Evolutionary conservation across 176 grass and related monocot species (phyloP).

Genomic region (Zoysia japonica): DNA sequence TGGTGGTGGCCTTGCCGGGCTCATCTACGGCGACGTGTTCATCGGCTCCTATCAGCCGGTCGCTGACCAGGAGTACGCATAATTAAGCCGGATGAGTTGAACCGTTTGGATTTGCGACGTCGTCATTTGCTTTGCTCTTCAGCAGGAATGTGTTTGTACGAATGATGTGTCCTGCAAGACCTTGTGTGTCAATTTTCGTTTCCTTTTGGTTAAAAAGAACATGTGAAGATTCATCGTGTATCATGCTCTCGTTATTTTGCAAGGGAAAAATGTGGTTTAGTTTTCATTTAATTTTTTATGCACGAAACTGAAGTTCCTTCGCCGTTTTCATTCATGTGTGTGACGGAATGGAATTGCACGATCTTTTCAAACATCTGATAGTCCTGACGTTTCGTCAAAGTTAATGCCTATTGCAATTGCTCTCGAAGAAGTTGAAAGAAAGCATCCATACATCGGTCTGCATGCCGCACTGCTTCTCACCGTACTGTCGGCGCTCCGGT

Average conservation of each 20-base stretch:
- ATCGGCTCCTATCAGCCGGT: conserved; percentile 70
- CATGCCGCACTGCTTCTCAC: too few relatives aligned
- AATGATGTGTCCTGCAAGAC: background rate
- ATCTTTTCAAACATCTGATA: too few relatives aligned
- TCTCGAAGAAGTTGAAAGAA: too few relatives aligned
- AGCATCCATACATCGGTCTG: too few relatives aligned
- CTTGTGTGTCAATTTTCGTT: conserved; percentile 17
- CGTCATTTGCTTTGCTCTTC: conserved; percentile 34
- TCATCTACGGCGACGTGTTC: conserved; percentile 87
- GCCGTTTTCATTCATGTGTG: too few relatives aligned
- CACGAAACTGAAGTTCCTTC: too few relatives aligned
- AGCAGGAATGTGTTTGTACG: conserved; percentile 6
- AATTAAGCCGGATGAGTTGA: background rate
- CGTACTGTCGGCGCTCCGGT: too few relatives aligned
- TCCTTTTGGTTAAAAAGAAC: background rate
- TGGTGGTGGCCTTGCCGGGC: conserved; percentile 73
- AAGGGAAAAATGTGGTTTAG: background rate
- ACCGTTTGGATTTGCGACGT: background rate
- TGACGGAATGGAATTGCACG: too few relatives aligned
- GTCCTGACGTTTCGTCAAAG: too few relatives aligned
- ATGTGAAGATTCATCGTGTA: conserved; percentile 16
- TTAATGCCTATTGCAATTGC: too few relatives aligned
- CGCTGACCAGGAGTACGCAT: conserved; percentile 61
- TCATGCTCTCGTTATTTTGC: background rate
- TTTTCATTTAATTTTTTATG: background rate